Percentiles rank a stretch among this genome's conserved stretches.
Conservation (phyloP, 225 moss, liverwort and hornwort genomes). For the Thuidium tamariscinum region DNA sequence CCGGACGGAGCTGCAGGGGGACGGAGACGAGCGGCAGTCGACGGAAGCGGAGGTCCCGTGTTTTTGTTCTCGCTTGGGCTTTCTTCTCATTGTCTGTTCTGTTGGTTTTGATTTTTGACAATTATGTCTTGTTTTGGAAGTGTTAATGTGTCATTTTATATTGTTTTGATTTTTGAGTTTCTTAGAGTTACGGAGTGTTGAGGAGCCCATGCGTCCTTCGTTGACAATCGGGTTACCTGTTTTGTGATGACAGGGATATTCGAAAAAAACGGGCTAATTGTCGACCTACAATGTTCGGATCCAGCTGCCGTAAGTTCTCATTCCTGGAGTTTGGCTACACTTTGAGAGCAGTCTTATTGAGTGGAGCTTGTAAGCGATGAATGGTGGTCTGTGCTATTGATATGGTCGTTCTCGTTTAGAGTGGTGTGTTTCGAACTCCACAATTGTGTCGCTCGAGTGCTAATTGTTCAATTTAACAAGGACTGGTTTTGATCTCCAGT, state of each 20-base stretch:
- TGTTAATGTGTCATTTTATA: too few relatives aligned
- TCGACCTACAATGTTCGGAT: conserved; percentile 62
- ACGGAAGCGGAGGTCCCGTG: too few relatives aligned
- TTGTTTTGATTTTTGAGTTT: too few relatives aligned
- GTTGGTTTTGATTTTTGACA: neutral
- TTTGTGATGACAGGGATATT: neutral
- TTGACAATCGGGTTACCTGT: neutral
- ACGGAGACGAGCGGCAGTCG: too few relatives aligned
- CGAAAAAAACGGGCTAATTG: neutral
- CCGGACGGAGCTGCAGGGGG: too few relatives aligned
- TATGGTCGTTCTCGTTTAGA: neutral
- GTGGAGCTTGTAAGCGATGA: neutral
- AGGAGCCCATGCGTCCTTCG: neutral
- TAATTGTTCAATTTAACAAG: too few relatives aligned
- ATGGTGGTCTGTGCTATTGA: neutral
- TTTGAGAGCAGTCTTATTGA: neutral
- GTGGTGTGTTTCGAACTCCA: neutral
- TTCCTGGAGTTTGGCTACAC: neutral
- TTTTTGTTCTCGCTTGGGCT: too few relatives aligned
- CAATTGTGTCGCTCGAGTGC: neutral
- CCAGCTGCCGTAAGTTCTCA: conserved; percentile 72
- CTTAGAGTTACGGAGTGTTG: neutral
- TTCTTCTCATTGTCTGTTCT: neutral
- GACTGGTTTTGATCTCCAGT: too few relatives aligned
- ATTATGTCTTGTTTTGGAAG: neutral